A percentile compares a stretch with the other conserved stretches of the same genome.
Evolutionary conservation across 2,329 filamentous ascomycete species (phyloP).

Genomic region (Phoma herbarum): DNA sequence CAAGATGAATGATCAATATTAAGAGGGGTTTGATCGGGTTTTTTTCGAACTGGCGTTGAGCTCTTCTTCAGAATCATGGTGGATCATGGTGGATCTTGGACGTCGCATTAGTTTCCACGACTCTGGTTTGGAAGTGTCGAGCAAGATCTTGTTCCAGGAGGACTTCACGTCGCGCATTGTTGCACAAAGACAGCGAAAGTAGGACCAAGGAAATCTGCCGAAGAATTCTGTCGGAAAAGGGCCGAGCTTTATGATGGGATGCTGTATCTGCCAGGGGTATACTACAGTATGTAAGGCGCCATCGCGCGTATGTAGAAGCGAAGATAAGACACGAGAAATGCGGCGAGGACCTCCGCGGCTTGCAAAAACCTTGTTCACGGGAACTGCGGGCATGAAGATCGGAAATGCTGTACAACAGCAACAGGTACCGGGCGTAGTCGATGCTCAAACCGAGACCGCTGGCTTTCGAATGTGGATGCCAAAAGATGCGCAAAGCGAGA

Average conservation of each 20-base stretch:
- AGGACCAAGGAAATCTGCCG: not conserved
- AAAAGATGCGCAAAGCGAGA: not conserved
- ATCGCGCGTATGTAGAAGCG: constrained; percentile 1
- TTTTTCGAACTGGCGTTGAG: too few species aligned
- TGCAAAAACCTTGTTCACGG: not conserved
- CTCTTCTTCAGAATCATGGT: not conserved
- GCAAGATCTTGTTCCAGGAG: constrained; percentile 1
- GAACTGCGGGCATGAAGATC: not conserved
- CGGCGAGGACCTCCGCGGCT: not conserved
- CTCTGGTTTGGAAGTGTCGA: not conserved
- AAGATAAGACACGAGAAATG: constrained; percentile 1
- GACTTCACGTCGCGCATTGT: not conserved
- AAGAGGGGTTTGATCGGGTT: not conserved
- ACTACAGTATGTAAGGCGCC: constrained; percentile 17
- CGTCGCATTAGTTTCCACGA: not conserved
- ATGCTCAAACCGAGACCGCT: not conserved
- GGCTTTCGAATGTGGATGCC: not conserved
- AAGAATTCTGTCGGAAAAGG: constrained; percentile 1
- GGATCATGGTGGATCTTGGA: not conserved
- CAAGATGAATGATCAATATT: not conserved
- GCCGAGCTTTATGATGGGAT: not conserved
- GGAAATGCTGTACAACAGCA: not conserved
- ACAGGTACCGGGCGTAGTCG: constrained; percentile 4
- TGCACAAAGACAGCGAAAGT: not conserved
- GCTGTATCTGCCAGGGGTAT: constrained; percentile 9